phyloP scores from a whole-genome alignment of 2,329 filamentous ascomycete species.

The Sclerotiophoma versabilis region DNA sequence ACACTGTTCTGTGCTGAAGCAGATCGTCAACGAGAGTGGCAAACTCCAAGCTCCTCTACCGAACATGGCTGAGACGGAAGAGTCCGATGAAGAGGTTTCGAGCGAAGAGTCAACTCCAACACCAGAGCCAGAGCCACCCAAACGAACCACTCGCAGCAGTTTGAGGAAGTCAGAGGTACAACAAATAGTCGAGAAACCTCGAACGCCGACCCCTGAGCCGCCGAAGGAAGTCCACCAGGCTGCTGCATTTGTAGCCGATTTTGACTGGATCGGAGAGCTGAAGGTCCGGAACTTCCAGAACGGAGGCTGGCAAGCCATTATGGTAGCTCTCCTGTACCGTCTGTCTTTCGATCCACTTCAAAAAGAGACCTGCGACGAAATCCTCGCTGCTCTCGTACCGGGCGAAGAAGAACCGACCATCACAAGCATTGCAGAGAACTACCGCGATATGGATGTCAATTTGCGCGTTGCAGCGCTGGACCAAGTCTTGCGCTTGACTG shows the following conservation, averaged over 20 bases:
- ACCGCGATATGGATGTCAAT: conserved; percentile 81
- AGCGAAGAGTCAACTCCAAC: conserved; percentile 59
- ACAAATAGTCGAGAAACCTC: conserved; percentile 51
- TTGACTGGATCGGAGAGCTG: conserved; percentile 85
- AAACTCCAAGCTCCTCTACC: conserved; percentile 81
- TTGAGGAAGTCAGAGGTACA: conserved; percentile 80
- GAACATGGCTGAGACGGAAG: conserved; percentile 62
- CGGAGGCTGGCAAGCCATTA: conserved; percentile 89
- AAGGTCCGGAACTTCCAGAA: conserved; percentile 83
- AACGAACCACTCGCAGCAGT: conserved; percentile 84
- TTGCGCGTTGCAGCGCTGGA: conserved; percentile 80
- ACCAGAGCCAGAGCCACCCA: conserved; percentile 73
- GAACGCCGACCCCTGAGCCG: conserved; percentile 48
- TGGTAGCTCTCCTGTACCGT: conserved; percentile 86
- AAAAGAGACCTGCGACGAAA: conserved; percentile 75
- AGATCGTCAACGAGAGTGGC: conserved; percentile 80
- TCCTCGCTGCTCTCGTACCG: conserved; percentile 83
- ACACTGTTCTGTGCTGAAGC: conserved; percentile 89
- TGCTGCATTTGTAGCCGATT: conserved; percentile 75
- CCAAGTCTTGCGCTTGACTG: conserved; percentile 83
- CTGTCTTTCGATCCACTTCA: conserved; percentile 77
- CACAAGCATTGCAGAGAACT: conserved; percentile 76
- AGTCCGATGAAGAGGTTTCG: conserved; percentile 58
- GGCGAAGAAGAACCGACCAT: conserved; percentile 75
- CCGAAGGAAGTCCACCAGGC: conserved; percentile 65